Base-by-base conservation (phyloP, 2,329 filamentous ascomycete species). In the Cladosporium sp. region DNA sequence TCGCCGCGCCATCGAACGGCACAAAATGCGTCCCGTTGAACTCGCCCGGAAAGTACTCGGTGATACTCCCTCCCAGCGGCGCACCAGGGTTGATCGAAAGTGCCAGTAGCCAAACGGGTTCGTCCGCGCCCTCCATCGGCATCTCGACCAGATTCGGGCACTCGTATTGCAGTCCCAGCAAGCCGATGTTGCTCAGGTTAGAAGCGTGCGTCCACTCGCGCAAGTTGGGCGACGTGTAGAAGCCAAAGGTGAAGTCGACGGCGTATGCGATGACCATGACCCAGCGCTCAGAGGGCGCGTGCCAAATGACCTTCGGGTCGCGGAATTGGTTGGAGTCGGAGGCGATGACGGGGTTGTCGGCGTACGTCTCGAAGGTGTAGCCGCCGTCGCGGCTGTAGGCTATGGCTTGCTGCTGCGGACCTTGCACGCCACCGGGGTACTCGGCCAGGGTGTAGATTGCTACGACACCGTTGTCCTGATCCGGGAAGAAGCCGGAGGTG, bases 11-110 rank as follows among this genome's bases (percentile, higher is more conserved):
- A 56, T 79, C 77, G 22, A 70, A 66, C 1, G 75, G 63, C 13
- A 61, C 65, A 54, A 83, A 85, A 62, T 82, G 78, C 0, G 80
- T 84, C n/a, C 82, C 83, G 57, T 86, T 83, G 70, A 84, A 85
- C 2, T 66, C 69, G 4, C 83, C 82, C 0, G 77, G 68, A 68
- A 79, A 80, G 62, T 83, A 83, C 62, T 82, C 66, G 1, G 73
- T 74, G 14, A 77, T 73, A 1, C 76, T 80, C 0, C 80, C 80
- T 8, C 80, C 80, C 0, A 77, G 67, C 0, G 80, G 80, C 0
- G 77, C 78, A 4, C 79, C 80, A 0, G 79, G 80, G 58, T 82
- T 82, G 60, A 82, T 75, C 10, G 74, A 78, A 35, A 83, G 72
- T 3, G 69, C 59, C 58, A 83, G 62, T 18, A 80, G 67, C 62